Evolutionary conservation across 305 asterid genomes (phyloP), one percentile per base, ranked within the genome.

Genomic region (Fraxinus paxiana): DNA sequence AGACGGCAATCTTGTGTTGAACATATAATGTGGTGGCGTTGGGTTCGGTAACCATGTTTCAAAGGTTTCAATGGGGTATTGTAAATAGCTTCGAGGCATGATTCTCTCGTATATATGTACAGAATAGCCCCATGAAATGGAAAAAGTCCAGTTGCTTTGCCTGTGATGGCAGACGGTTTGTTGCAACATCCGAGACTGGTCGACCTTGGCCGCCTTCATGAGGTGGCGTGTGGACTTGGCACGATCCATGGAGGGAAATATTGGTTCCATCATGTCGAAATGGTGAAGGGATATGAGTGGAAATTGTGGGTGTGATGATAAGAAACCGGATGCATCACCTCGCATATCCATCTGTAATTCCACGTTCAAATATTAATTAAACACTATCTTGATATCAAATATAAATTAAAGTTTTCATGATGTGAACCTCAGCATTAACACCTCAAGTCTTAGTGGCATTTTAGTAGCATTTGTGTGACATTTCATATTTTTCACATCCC

Each of bases 41-140:
- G 65, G 59, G 1, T 30, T 59, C 2, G 10, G 51, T 0, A 10
- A 0, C 88, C 88, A 90, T 1, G 85, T 54, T 0, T 15, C 0
- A 48, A 90, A 90, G 2, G 92, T 90, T 77, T 90, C 87, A 0
- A 90, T 80, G 0, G 91, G 90, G 6, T 61, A 28, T 34, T 86
- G 87, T n/a, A 89, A 67, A 56, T 75, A 72, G 67, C 94, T 86
- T 15, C 88, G 56, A 0, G 90, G 86, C 73, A 87, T 30, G 7
- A 87, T 73, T 28, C 28, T 84, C 71, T 88, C 93, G 67, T 88
- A 90, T 4, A 88, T 72, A 1, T 89, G 88, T 8, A 82, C 83
- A 0, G 91, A 90, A 65, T 88, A 89, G 59, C 94, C 90, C 91
- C 92, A 89, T 1, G 94, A 75, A n/a, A 89, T 13, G 7, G 91